Evolutionary conservation across 371 early-diverging fungal genomes (phyloP).

Genomic region (Capniomyces stellatus): DNA sequence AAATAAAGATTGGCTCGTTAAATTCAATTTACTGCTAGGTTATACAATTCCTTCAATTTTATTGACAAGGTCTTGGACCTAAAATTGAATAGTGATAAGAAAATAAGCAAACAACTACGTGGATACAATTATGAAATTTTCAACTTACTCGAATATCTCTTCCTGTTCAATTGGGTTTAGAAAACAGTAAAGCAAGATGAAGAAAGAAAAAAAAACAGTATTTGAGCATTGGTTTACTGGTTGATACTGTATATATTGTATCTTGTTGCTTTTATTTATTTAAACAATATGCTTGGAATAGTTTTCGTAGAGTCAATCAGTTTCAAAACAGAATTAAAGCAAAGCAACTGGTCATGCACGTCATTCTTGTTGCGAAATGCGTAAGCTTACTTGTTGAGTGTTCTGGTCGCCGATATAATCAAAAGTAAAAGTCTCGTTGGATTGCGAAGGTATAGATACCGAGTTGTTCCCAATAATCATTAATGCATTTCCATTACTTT

Average conservation of each 20-base stretch:
- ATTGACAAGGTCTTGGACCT: neutral
- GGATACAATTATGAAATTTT: neutral
- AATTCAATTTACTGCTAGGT: no score
- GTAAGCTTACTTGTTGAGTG: constrained; percentile 8
- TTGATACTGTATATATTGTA: neutral
- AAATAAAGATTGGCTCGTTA: no score
- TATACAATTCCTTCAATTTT: no score
- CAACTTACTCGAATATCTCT: constrained; percentile 28
- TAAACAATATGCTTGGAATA: neutral
- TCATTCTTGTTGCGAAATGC: no score
- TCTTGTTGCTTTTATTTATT: neutral
- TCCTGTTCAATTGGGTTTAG: constrained; percentile 11
- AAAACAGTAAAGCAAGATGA: neutral
- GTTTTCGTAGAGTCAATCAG: no score
- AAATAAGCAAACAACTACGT: neutral
- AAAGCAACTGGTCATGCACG: neutral
- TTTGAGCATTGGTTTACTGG: no score
- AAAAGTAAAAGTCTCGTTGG: constrained; percentile 32
- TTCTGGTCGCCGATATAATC: constrained; percentile 33
- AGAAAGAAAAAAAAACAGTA: neutral
- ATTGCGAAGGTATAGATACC: constrained; percentile 20
- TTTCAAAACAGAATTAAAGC: no score
- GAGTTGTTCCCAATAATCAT: constrained; percentile 14
- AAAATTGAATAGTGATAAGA: neutral
- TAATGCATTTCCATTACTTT: constrained; percentile 16